Conservation (phyloP, 2,329 filamentous ascomycete genomes). For the Metarhizium brunneum region DNA sequence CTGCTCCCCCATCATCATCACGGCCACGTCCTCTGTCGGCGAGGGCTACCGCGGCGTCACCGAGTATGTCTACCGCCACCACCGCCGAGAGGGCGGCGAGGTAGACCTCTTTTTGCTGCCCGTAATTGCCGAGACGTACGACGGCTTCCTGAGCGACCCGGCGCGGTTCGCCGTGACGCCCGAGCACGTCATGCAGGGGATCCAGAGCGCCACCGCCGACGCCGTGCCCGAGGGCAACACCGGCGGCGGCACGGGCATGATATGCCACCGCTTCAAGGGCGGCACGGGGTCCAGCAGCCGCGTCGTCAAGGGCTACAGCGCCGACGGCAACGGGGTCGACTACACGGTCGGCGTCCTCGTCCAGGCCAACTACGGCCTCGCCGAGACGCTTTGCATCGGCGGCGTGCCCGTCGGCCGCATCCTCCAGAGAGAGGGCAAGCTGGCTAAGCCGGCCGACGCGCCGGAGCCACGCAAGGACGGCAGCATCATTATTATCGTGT, state of each 20-base stretch:
- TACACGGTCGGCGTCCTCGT: conserved; percentile 55
- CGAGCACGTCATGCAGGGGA: conserved; percentile 42
- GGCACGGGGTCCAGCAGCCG: conserved; percentile 56
- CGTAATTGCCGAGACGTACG: conserved; percentile 54
- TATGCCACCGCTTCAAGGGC: conserved; percentile 57
- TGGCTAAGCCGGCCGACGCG: background rate
- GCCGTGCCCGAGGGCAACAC: conserved; percentile 51
- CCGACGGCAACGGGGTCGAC: conserved; percentile 20
- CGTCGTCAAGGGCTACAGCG: conserved; percentile 37
- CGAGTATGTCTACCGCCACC: conserved; percentile 41
- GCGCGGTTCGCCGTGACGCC: conserved; percentile 44
- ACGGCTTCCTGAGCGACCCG: conserved; percentile 51
- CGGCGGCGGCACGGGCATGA: conserved; percentile 61
- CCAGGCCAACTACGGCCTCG: conserved; percentile 56
- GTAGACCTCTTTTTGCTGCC: conserved; percentile 47
- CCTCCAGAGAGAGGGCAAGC: conserved; percentile 26
- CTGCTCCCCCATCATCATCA: conserved; percentile 50
- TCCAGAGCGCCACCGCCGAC: conserved; percentile 39
- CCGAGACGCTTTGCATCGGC: conserved; percentile 45
- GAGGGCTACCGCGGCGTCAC: conserved; percentile 50
- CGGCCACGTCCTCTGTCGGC: conserved; percentile 48
- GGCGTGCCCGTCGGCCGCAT: conserved; percentile 54
- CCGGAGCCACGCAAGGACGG: conserved; percentile 23
- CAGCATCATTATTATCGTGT: conserved; percentile 25
- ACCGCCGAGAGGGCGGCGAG: conserved; percentile 30